phyloP scores from a whole-genome alignment of 192 early-diverging fungal genomes.

The Coemansia furcata region DNA sequence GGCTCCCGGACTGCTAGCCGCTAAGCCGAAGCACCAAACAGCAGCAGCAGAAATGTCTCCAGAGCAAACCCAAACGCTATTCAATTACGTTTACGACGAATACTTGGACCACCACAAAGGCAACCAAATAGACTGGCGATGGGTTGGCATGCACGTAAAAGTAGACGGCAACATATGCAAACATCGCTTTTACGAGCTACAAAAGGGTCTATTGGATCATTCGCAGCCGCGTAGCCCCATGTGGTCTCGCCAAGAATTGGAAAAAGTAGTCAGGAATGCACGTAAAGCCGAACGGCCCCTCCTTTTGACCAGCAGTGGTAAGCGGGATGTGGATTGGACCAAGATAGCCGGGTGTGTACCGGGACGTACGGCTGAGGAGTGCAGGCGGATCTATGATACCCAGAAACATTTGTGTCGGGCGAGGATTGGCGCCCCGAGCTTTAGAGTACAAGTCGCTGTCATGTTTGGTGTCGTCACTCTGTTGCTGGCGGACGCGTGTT shows the following conservation, averaged over 20 bases:
- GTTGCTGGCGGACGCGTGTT: background rate
- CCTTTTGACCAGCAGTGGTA: background rate
- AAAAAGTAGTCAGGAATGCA: slow-evolving; percentile 1
- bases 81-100: background rate
- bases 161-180: slow-evolving; percentile 8
- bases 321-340: slow-evolving; percentile 4
- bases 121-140: slow-evolving; percentile 7
- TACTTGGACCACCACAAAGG: slow-evolving; percentile 7
- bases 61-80: slow-evolving; percentile 4
- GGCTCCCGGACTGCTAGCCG: background rate
- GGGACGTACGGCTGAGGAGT: slow-evolving; percentile 10
- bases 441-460: background rate
- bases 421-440: background rate
- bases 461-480: background rate
- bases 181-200: slow-evolving; percentile 6
- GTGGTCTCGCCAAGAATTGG: slow-evolving; percentile 12
- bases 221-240: background rate
- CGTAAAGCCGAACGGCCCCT: background rate
- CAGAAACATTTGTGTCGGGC: slow-evolving; percentile 13
- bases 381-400: slow-evolving; percentile 13
- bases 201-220: background rate
- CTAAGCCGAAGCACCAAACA: background rate
- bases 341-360: background rate
- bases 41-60: background rate
- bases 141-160: background rate